Evolutionary conservation across 352 stramenopile species (phyloP).

Genomic region (Pythium coloratum): DNA sequence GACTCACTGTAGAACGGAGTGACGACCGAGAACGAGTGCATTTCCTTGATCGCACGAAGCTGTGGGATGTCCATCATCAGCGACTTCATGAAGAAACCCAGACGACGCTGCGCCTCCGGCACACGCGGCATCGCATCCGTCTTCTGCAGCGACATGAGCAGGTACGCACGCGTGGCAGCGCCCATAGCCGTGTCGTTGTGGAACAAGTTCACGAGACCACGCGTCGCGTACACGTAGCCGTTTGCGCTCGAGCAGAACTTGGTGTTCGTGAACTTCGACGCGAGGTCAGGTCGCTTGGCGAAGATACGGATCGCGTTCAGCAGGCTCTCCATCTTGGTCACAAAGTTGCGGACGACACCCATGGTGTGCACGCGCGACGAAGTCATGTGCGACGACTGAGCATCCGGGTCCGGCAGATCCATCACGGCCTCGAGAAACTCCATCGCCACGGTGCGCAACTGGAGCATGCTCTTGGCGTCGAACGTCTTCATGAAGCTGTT

Average conservation of each 20-base stretch:
- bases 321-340: constrained; percentile 84
- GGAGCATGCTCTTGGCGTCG: constrained; percentile 58
- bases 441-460: constrained; percentile 34
- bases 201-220: constrained; percentile 77
- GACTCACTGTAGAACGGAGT: constrained; percentile 86
- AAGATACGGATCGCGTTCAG: constrained; percentile 66
- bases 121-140: constrained; percentile 38
- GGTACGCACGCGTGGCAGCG: constrained; percentile 44
- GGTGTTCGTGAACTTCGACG: constrained; percentile 71
- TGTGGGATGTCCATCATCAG: constrained; percentile 85
- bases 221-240: constrained; percentile 71
- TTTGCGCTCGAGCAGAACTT: constrained; percentile 82
- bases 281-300: constrained; percentile 59
- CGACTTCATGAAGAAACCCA: constrained; percentile 88
- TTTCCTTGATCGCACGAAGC: constrained; percentile 78
- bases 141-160: constrained; percentile 31
- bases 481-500: constrained; percentile 73
- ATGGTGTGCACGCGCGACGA: constrained; percentile 70
- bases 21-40: constrained; percentile 84
- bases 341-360: constrained; percentile 86
- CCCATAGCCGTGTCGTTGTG: constrained; percentile 76
- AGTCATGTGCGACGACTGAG: constrained; percentile 64
- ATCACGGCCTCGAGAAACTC: constrained; percentile 82
- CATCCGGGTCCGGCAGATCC: constrained; percentile 76
- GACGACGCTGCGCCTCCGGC: constrained; percentile 63